phyloP scores from a whole-genome alignment of 495 filamentous ascomycete genomes.

The Clohesyomyces aquaticus region DNA sequence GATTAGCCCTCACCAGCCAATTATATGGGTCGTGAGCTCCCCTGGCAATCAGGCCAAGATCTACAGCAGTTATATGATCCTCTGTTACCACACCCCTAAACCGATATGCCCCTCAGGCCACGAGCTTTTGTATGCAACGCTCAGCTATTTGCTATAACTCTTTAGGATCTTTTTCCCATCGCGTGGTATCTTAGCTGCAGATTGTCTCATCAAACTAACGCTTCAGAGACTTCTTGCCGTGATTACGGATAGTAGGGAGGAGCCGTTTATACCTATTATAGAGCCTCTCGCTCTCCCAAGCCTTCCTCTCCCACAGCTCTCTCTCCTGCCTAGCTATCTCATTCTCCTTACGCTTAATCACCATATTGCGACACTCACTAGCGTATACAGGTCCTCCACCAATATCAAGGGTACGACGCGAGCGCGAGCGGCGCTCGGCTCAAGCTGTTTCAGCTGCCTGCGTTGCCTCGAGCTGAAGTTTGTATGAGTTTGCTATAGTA shows the following conservation, averaged over 20 bases:
- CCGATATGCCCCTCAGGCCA: no score
- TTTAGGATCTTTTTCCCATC: neutral
- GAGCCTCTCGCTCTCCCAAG: neutral
- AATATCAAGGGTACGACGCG: neutral
- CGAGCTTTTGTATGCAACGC: no score
- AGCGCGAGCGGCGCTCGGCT: neutral
- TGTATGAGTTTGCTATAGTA: neutral
- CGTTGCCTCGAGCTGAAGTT: neutral
- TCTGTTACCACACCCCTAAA: no score
- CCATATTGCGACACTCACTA: neutral
- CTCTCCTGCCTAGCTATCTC: neutral
- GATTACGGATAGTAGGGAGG: neutral
- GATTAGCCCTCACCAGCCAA: no score
- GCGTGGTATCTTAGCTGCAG: neutral
- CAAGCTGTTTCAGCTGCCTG: neutral
- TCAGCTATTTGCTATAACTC: neutral
- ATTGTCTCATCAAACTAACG: neutral
- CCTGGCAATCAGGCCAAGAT: no score
- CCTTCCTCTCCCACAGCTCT: neutral
- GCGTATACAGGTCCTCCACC: neutral
- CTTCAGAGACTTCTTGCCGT: neutral
- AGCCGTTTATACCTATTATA: neutral
- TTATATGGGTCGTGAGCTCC: no score
- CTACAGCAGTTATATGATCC: no score
- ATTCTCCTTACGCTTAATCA: neutral